phyloP scores from a whole-genome alignment of 139 green algal species.

The Edaphochlamys debaryana region DNA sequence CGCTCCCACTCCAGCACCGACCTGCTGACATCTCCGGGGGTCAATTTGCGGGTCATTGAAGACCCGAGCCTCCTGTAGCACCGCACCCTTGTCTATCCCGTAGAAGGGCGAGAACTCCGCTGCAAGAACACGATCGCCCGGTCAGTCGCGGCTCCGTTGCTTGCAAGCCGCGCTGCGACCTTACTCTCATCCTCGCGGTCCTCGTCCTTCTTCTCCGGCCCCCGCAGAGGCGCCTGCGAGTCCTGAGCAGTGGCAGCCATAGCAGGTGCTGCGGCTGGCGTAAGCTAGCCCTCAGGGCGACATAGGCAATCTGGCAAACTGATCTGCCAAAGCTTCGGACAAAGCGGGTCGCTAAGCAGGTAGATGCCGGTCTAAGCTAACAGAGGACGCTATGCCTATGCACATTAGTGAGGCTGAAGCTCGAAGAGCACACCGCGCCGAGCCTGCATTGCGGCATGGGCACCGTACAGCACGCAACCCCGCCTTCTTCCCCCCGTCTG shows the following conservation, averaged over 20 bases:
- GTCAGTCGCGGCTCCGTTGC: neutral
- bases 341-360: no score
- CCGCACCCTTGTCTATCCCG: conserved; percentile 98
- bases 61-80: conserved; percentile 96
- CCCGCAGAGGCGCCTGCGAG: conserved; percentile 73
- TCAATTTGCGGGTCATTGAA: conserved; percentile 98
- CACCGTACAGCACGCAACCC: no score
- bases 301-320: no score
- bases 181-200: conserved; percentile 93
- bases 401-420: no score
- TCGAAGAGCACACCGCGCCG: no score
- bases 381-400: no score
- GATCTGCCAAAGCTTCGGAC: no score
- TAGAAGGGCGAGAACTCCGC: conserved; percentile 99
- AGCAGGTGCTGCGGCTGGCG: neutral
- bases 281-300: neutral
- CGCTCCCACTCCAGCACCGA: conserved; percentile 36
- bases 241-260: conserved; percentile 85
- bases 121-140: conserved; percentile 53
- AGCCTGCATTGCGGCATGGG: no score
- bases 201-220: conserved; percentile 90
- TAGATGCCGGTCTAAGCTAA: no score
- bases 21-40: conserved; percentile 91
- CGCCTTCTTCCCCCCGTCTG: no score
- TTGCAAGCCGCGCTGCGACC: neutral